Evolutionary conservation across 2,329 filamentous ascomycete species (phyloP).

Genomic region (Clarireedia sp.): DNA sequence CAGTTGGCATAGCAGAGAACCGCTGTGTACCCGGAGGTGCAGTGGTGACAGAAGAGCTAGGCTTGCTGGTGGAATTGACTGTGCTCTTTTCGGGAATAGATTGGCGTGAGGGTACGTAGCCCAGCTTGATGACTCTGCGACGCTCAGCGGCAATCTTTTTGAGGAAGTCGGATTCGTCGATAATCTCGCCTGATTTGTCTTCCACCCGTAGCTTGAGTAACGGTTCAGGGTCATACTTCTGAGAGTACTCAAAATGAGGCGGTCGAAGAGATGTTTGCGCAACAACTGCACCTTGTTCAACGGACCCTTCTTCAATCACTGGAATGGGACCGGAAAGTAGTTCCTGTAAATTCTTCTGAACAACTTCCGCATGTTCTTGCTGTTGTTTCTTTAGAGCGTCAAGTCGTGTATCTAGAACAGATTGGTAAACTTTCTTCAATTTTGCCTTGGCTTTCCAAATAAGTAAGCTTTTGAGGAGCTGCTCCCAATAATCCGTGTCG

Average conservation of each 20-base stretch:
- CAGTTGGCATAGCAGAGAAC: constrained; percentile 61
- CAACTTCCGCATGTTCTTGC: constrained; percentile 53
- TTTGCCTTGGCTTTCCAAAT: constrained; percentile 91
- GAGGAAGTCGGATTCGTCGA: constrained; percentile 52
- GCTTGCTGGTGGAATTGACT: constrained; percentile 27
- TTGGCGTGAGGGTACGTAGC: constrained; percentile 57
- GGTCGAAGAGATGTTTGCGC: constrained; percentile 17
- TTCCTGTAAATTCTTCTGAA: constrained; percentile 44
- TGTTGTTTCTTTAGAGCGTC: constrained; percentile 60
- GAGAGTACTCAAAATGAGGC: constrained; percentile 33
- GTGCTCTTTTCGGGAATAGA: constrained; percentile 28
- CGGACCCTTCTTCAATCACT: constrained; percentile 23
- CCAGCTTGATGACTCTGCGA: constrained; percentile 53
- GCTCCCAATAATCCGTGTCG: constrained; percentile 96
- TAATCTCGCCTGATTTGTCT: constrained; percentile 51
- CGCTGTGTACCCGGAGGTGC: constrained; percentile 51
- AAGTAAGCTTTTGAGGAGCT: constrained; percentile 73
- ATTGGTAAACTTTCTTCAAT: constrained; percentile 68
- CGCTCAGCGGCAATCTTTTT: constrained; percentile 49
- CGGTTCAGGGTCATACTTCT: constrained; percentile 55
- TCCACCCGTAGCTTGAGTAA: constrained; percentile 54
- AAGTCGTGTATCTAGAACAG: constrained; percentile 63
- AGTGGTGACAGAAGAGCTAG: constrained; percentile 34
- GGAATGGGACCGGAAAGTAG: constrained; percentile 35
- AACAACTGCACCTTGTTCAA: constrained; percentile 6